Evolutionary conservation across 805 yeast genomes (phyloP).

Genomic region (Metschnikowia picachoensis): DNA sequence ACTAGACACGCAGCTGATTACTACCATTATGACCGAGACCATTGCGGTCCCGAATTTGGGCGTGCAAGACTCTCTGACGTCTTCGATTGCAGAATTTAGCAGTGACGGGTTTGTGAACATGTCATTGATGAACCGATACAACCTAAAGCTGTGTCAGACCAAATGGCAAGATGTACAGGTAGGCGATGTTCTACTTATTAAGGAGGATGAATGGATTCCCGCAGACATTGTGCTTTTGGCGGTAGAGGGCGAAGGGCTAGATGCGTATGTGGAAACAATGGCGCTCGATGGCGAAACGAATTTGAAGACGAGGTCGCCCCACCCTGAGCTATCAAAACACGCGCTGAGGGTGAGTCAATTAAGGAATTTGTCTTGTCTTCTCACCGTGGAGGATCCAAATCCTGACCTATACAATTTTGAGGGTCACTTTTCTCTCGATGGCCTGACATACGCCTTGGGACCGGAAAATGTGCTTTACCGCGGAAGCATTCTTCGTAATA

Average conservation of each 20-base stretch:
- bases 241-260: constrained; percentile 56
- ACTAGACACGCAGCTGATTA: constrained; percentile 36
- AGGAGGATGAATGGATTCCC: constrained; percentile 88
- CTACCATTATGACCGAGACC: constrained; percentile 39
- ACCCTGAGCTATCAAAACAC: constrained; percentile 52
- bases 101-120: constrained; percentile 11
- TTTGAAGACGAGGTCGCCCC: constrained; percentile 70
- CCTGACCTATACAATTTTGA: constrained; percentile 87
- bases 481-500: constrained; percentile 87
- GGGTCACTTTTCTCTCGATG: constrained; percentile 55
- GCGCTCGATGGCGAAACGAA: constrained; percentile 98
- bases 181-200: constrained; percentile 76
- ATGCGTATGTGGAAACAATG: constrained; percentile 86
- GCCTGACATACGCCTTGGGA: constrained; percentile 53
- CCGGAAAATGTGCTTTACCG: constrained; percentile 84
- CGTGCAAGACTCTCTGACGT: background rate
- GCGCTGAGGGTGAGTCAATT: constrained; percentile 50
- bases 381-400: constrained; percentile 88
- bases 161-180: constrained; percentile 79
- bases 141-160: constrained; percentile 29
- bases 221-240: constrained; percentile 80
- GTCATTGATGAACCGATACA: constrained; percentile 21
- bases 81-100: constrained; percentile 4
- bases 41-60: constrained; percentile 17
- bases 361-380: constrained; percentile 45